Percentiles rank a stretch among this genome's conserved stretches.
Conservation (phyloP, 495 filamentous ascomycete species). For the Lichenothelia convexa region DNA sequence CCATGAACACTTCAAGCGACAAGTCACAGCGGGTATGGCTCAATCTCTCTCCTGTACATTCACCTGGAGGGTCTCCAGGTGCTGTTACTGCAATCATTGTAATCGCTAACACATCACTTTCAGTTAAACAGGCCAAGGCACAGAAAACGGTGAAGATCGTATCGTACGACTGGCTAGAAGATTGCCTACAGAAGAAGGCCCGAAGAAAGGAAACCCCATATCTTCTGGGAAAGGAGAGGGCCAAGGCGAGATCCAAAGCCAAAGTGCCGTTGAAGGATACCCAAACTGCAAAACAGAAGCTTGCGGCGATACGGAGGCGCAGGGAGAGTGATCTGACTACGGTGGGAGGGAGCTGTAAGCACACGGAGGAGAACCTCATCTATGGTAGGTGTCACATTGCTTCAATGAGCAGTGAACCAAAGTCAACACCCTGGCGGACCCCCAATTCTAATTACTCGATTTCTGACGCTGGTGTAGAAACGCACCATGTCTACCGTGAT, state of each 20-base stretch:
- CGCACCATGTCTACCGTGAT: conserved; percentile 32
- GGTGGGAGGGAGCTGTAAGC: conserved; percentile 6
- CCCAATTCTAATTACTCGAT: background rate
- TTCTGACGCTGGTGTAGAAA: conserved; percentile 13
- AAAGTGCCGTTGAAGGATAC: background rate
- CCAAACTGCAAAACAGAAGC: background rate
- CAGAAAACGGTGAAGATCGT: conserved; percentile 33
- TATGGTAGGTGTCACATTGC: conserved; percentile 8
- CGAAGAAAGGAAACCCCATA: conserved; percentile 29
- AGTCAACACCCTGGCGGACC: background rate
- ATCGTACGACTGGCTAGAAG: conserved; percentile 42
- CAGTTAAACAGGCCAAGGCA: conserved; percentile 27
- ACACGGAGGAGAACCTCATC: conserved; percentile 6
- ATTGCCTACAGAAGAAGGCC: conserved; percentile 23
- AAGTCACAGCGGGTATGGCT: conserved; percentile 27
- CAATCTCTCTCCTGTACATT: background rate
- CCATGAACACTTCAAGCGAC: conserved; percentile 31
- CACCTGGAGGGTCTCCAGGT: background rate
- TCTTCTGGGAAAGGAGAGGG: conserved; percentile 14
- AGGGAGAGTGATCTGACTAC: conserved; percentile 13
- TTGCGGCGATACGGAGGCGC: background rate
- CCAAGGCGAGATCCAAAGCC: background rate
- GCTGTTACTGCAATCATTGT: background rate
- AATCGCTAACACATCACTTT: background rate
- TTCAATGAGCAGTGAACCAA: background rate